phyloP scores from a whole-genome alignment of 2,329 filamentous ascomycete genomes.

The Ciborinia camelliae region DNA sequence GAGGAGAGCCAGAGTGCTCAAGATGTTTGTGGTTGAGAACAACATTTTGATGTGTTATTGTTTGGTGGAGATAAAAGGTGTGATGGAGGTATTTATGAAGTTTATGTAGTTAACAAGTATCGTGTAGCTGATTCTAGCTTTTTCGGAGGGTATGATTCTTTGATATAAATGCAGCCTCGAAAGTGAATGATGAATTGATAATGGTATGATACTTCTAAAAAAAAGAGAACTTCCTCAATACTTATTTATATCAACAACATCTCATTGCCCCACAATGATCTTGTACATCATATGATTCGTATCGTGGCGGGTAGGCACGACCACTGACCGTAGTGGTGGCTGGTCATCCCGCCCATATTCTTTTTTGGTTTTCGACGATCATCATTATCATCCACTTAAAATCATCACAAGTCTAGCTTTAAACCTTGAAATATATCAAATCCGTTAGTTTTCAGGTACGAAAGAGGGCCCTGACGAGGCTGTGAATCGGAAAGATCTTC shows the following conservation, averaged over 20 bases:
- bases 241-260: conserved; percentile 10
- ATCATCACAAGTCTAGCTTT: neutral
- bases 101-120: neutral
- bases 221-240: neutral
- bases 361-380: conserved; percentile 4
- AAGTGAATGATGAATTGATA: neutral
- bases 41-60: conserved; percentile 14
- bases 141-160: neutral
- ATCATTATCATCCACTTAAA: neutral
- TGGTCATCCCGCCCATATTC: neutral
- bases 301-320: neutral
- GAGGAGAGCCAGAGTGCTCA: conserved; percentile 20
- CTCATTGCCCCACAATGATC: conserved; percentile 3
- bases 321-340: conserved; percentile 4
- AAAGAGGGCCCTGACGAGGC: neutral
- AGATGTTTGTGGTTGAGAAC: conserved; percentile 18
- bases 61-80: neutral
- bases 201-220: neutral
- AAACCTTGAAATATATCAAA: neutral
- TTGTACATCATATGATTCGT: neutral
- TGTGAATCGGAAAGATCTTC: neutral
- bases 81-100: neutral
- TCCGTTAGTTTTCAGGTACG: conserved; percentile 4
- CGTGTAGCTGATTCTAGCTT: neutral
- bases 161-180: neutral